Conservation (phyloP, 768 basidiomycete species). For the Suillus occidentalis region DNA sequence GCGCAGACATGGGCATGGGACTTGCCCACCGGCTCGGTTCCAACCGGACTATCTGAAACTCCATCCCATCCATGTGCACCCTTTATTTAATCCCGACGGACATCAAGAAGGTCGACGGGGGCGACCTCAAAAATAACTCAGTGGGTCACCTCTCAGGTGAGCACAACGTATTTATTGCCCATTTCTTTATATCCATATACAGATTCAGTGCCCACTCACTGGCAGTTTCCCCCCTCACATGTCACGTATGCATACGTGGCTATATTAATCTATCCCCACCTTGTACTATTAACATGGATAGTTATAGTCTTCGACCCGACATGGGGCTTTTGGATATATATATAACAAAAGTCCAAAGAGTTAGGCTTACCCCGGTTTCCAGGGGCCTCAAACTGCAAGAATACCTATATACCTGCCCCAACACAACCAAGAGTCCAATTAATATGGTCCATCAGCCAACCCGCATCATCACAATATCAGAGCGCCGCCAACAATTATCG, state of each 20-base stretch:
- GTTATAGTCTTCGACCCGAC: neutral
- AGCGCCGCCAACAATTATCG: neutral
- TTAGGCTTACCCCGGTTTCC: neutral
- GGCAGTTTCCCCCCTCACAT: no score
- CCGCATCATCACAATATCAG: conserved; percentile 7
- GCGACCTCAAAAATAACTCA: neutral
- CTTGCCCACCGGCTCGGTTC: neutral
- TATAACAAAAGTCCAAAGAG: neutral
- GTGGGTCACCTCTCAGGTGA: neutral
- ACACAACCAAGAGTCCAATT: no score
- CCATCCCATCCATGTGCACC: neutral
- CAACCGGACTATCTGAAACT: neutral
- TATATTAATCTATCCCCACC: neutral
- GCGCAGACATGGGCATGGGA: neutral
- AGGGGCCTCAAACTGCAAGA: no score
- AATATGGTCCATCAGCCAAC: neutral
- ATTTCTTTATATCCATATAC: neutral
- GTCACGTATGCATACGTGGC: no score
- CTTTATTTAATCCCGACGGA: neutral
- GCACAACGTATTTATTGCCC: neutral
- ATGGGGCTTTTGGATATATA: neutral
- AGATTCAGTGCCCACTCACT: neutral
- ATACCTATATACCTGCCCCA: neutral
- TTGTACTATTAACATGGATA: neutral
- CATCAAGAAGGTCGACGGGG: neutral